Evolutionary conservation across 2,329 filamentous ascomycete species (phyloP), one percentile per base, ranked within the genome.

Genomic region (Fusarium proliferatum): DNA sequence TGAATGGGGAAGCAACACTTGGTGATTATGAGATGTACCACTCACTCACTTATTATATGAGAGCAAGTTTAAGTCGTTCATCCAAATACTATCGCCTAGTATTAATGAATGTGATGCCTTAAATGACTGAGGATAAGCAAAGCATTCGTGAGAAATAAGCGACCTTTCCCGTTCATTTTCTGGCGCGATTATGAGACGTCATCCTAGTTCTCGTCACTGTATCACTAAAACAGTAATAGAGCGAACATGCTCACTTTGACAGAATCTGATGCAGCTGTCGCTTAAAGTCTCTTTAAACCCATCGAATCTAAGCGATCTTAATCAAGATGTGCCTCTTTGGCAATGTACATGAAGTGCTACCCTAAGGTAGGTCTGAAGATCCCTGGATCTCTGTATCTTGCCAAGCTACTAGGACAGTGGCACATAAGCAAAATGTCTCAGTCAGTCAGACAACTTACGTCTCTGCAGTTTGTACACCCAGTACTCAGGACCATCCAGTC

Each of bases 31-130:
- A 33, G 33, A 33, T 33, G 33, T 33, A 3, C 11, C 33, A 33
- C 33, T 33, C 33, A 33, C 12, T 33, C 33, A n/a, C 49, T 36
- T 11, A 15, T 15, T 4, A 23, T 51, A 11, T 21, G 49, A 52
- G 30, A 26, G 17, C 15, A 21, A 11, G 6, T 16, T 19, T 2
- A 19, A 21, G 23, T 16, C 17, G 13, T 3, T 21, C 15, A 16
- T 26, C 6, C 8, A 23, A 19, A 38, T 28, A 16, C 9, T 15
- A 12, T 38, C 13, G 19, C 15, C n/a, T 38, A 23, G 16, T 23
- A 19, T 11, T 19, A 15, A 19, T 5, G 9, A 23, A 34, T 19
- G 0, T 19, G n/a, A 19, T 15, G 1, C 17, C 2, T 23, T 34
- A 13, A 34, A 6, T 12, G 1, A 13, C 1, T 33, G 5, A 23